Evolutionary conservation across 768 basidiomycete species (phyloP), one percentile per base, ranked within the genome.

Genomic region (Podaxis carcinomalis): DNA sequence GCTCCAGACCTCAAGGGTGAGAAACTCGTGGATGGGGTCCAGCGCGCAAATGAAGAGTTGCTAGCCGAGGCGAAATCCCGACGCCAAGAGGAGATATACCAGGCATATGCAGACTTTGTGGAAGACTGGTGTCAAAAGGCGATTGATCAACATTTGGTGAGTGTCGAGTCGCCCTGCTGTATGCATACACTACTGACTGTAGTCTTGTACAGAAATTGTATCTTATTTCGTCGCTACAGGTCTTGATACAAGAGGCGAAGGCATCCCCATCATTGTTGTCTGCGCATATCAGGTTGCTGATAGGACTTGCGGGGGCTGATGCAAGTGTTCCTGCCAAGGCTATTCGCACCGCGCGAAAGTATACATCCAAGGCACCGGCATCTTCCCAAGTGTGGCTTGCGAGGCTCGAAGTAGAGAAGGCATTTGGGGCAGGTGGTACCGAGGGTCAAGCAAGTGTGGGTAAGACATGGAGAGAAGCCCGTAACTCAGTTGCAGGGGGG

Each of bases 381-480:
- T 75, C 78, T 49, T 72, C 80, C 21, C 64, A 64, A 16, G 75
- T 88, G 27, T 89, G 87, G 85, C 69, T 83, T 11, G 77, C 78
- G 14, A 74, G 83, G 27, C 72, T 89, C 11, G 74, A 73, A 21
- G 77, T 77, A 3, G 84, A 86, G 60, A 67, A 67, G 14, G 25
- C 32, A 61, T 47, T 67, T 66, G 53, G 67, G 63, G 13, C 53
- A 54, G 52, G 64, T 49, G 55, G 65, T 49, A 70, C 63, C 5
- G 73, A 69, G 55, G 55, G 65, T 40, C 69, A 61, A 4, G 73
- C 69, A 16, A 44, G 39, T 28, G 66, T 73, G 46, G 61, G 67
- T 7, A 68, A 69, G 27, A 72, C 73, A 9, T 85, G 83, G 81
- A 65, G 62, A 27, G 76, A 79, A 62, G 84, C 84, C 21, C 73